These are phyloP conservation scores for Paecilomyces niveus DNA, from an alignment of 2,329 filamentous ascomycete genomes.

Conservation along the genomic window DNA sequence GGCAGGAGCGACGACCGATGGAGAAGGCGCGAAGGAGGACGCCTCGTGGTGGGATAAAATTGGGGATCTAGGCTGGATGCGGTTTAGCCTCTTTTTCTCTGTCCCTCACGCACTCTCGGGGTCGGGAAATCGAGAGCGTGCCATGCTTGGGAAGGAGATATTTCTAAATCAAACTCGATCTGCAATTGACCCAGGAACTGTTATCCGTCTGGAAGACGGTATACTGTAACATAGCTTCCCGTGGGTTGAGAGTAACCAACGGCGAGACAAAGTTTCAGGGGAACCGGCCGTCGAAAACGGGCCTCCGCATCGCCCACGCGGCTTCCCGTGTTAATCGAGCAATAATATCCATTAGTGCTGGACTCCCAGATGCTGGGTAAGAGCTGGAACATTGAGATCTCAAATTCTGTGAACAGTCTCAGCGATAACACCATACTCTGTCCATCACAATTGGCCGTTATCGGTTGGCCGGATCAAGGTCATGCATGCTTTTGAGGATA, in stretches of 20 bases:
- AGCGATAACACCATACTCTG: not conserved
- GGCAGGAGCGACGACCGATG: not conserved
- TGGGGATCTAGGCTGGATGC: not conserved
- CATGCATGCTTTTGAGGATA: not conserved
- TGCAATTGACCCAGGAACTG: not conserved
- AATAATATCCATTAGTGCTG: not conserved
- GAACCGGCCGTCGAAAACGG: not conserved
- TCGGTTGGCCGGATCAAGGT: not conserved
- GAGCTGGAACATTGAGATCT: not conserved
- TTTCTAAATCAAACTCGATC: not conserved
- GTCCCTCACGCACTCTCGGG: not conserved
- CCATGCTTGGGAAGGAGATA: not conserved
- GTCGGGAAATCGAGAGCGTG: not conserved
- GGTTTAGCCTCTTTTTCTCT: not conserved
- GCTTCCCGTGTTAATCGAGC: not conserved
- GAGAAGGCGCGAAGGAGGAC: not conserved
- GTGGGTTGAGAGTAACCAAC: not conserved
- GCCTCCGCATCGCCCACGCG: not conserved
- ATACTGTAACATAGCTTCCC: not conserved
- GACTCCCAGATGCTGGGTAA: not conserved
- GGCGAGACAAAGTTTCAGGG: not conserved
- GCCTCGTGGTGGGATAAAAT: not conserved
- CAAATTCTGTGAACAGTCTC: not conserved
- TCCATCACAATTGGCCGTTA: not conserved
- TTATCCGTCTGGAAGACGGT: not conserved